Conservation (phyloP, 2,329 filamentous ascomycete genomes). For the Periconia digitata region DNA sequence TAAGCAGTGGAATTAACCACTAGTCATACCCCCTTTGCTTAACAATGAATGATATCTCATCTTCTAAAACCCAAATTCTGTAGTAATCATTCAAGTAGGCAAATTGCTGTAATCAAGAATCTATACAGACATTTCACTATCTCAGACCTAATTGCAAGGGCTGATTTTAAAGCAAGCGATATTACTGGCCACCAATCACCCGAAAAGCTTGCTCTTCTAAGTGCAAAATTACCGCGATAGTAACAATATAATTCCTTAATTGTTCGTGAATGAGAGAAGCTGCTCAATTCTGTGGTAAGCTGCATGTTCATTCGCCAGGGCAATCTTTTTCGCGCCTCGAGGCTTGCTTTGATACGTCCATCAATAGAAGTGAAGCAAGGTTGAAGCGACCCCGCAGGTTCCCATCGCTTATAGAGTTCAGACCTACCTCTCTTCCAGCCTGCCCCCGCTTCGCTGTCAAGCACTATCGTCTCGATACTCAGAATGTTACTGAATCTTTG, state of each 20-base stretch:
- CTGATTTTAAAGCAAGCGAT: not conserved
- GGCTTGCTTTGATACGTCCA: not conserved
- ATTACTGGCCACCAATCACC: not conserved
- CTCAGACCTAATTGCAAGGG: too few species aligned
- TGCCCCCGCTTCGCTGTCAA: not conserved
- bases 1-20: too few species aligned
- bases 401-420: not conserved
- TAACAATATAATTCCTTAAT: not conserved
- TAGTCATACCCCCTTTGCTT: too few species aligned
- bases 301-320: too few species aligned
- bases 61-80: too few species aligned
- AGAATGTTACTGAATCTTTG: too few species aligned
- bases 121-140: too few species aligned
- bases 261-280: not conserved
- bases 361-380: not conserved
- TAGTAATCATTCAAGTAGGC: too few species aligned
- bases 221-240: too few species aligned
- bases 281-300: not conserved
- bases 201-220: not conserved
- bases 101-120: too few species aligned
- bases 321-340: not conserved
- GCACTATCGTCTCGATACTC: too few species aligned
- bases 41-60: too few species aligned
- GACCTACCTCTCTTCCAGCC: not conserved
- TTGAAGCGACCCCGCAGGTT: not conserved